Conservation (phyloP, 257 asterid genomes). For the Mentha longifolia region DNA sequence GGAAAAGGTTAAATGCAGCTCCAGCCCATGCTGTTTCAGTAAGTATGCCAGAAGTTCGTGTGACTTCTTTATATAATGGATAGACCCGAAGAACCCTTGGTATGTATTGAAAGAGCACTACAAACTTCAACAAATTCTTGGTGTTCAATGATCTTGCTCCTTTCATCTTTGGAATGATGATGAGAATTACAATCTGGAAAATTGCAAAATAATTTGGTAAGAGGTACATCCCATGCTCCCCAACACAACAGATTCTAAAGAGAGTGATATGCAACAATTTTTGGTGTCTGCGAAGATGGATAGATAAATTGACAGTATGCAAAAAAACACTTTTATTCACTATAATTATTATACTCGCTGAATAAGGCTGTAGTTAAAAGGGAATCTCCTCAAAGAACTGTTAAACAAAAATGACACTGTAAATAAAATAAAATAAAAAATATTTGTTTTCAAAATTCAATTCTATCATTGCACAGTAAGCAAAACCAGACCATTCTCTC, state of each 20-base stretch:
- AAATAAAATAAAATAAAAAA: not conserved
- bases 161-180: constrained; percentile 66
- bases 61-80: constrained; percentile 95
- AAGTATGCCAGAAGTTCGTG: constrained; percentile 97
- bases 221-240: not conserved
- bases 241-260: constrained; percentile 14
- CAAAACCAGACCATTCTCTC: constrained; percentile 21
- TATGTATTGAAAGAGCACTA: constrained; percentile 83
- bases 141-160: constrained; percentile 90
- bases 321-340: too few species aligned
- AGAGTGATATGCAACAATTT: constrained; percentile 11
- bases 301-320: not conserved
- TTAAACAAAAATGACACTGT: constrained; percentile 3
- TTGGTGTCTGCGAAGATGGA: constrained; percentile 5
- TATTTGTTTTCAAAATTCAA: too few species aligned
- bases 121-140: constrained; percentile 77
- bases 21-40: constrained; percentile 99
- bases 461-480: too few species aligned
- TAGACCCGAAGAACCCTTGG: constrained; percentile 89
- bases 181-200: constrained; percentile 71
- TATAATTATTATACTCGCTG: not conserved
- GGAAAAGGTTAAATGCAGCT: constrained; percentile 96
- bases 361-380: not conserved
- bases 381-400: not conserved
- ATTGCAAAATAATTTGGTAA: constrained; percentile 39